Conservation (phyloP, 208 protist genomes). For the Wallacemonas sp. region DNA sequence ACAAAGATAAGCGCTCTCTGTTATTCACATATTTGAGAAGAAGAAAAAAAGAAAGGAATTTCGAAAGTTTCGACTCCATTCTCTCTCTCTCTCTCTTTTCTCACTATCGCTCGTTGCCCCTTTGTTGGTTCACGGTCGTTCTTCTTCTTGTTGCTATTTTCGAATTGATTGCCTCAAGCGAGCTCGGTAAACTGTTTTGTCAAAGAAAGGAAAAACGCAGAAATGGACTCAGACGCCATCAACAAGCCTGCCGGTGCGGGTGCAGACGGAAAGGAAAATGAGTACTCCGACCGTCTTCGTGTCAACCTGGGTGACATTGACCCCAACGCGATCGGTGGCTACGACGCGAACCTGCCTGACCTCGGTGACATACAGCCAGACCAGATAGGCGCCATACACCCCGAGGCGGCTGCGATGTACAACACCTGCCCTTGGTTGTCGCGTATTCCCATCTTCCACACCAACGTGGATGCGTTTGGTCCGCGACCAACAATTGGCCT, state of each 20-base stretch:
- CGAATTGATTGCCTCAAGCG: too few relatives aligned
- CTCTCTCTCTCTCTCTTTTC: too few relatives aligned
- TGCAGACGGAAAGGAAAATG: conserved; percentile 10
- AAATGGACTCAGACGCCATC: not conserved
- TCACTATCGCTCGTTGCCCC: too few relatives aligned
- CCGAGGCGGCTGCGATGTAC: conserved; percentile 32
- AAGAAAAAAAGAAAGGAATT: too few relatives aligned
- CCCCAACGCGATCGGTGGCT: not conserved
- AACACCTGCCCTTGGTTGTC: conserved; percentile 20
- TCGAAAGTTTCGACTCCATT: too few relatives aligned
- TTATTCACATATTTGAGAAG: too few relatives aligned
- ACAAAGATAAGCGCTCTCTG: too few relatives aligned
- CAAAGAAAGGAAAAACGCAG: not conserved
- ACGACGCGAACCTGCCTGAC: conserved; percentile 4
- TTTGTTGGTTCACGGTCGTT: too few relatives aligned
- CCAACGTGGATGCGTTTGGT: conserved; percentile 18
- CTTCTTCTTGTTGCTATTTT: too few relatives aligned
- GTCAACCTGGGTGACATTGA: conserved; percentile 1
- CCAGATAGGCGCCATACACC: conserved; percentile 21
- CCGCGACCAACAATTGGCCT: conserved; percentile 20
- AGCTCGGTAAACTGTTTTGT: too few relatives aligned
- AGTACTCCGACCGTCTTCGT: conserved; percentile 8
- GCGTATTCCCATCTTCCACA: conserved; percentile 25
- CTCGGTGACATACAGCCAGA: not conserved
- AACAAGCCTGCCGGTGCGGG: not conserved